Base-by-base conservation (phyloP, 768 basidiomycete species). In the Inosperma sp. region DNA sequence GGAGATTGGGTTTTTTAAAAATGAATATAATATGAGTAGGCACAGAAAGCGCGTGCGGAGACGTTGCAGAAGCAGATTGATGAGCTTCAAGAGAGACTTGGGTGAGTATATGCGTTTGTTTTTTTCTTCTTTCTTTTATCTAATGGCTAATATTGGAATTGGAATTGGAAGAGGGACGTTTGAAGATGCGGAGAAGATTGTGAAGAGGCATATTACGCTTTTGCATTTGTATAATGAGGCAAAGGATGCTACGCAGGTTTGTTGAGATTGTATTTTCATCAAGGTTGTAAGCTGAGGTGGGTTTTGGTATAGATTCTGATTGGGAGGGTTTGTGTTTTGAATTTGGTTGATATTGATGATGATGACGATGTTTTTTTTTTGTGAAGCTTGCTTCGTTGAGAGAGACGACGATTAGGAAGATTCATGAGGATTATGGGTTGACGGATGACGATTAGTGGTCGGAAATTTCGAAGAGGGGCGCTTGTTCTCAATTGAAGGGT, bases 151-250 rank as follows among this genome's bases (percentile, higher is more conserved):
- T 41, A 7, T 13, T 10, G 21, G 25, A 16, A 19, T 22, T 41
- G 2, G 12, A 26, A 1, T 13, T 41, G 7, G 27, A 29, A 44
- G 37, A 48, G 46, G 76, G 27, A 65, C 63, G 47, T 49, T 64
- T 36, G 72, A 74, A 51, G 77, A 82, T 44, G 77, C 83, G 0
- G 78, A 82, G 35, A 68, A 67, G 42, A 78, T 86, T 7, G 79
- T 85, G 19, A 80, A 82, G 53, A 68, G 71, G 12, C 86, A 89
- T 58, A 89, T 89, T 64, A 78, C 77, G 56, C 70, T 87, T 3
- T 69, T 89, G 29, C 88, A 90, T 63, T 72, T 69, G 30, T 91
- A 89, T 54, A 90, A 90, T 53, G 88, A 90, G 63, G 79, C 86
- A 7, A 90, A 90, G 61, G 88, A 91, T 62, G 88, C 87, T 4